Evolutionary conservation across 164 flowering plant genomes (phyloP).

Genomic region (Dillenia turbinata): DNA sequence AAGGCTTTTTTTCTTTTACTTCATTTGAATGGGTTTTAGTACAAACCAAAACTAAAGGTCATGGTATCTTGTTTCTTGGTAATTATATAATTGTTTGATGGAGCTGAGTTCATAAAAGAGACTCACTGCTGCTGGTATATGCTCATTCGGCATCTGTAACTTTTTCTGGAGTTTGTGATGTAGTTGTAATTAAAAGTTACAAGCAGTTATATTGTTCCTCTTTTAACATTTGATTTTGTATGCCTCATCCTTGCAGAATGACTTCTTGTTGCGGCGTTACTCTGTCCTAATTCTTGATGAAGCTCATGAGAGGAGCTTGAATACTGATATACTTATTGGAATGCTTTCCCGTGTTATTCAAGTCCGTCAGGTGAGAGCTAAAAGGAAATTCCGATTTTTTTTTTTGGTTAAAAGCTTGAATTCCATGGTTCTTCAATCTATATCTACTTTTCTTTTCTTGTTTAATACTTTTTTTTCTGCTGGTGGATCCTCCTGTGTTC

Average conservation of each 20-base stretch:
- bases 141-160: neutral
- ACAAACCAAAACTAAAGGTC: too few relatives aligned
- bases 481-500: conserved; percentile 5
- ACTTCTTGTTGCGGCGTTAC: conserved; percentile 71
- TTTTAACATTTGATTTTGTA: too few relatives aligned
- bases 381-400: neutral
- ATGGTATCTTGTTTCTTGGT: too few relatives aligned
- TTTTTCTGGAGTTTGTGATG: neutral
- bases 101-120: neutral
- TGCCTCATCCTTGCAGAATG: conserved; percentile 47
- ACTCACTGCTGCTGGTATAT: neutral
- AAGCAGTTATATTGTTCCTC: too few relatives aligned
- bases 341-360: conserved; percentile 80
- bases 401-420: neutral
- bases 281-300: conserved; percentile 89
- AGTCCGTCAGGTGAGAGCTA: conserved; percentile 58
- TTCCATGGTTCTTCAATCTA: neutral
- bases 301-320: conserved; percentile 98
- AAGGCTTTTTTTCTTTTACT: too few relatives aligned
- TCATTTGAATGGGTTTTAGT: too few relatives aligned
- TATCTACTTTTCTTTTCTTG: neutral
- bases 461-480: neutral
- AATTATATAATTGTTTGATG: too few relatives aligned
- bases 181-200: neutral
- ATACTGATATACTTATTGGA: conserved; percentile 95